These are phyloP conservation scores for Tremellales sp. DNA, from an alignment of 1,284 basidiomycete genomes.

Conservation along the genomic window DNA sequence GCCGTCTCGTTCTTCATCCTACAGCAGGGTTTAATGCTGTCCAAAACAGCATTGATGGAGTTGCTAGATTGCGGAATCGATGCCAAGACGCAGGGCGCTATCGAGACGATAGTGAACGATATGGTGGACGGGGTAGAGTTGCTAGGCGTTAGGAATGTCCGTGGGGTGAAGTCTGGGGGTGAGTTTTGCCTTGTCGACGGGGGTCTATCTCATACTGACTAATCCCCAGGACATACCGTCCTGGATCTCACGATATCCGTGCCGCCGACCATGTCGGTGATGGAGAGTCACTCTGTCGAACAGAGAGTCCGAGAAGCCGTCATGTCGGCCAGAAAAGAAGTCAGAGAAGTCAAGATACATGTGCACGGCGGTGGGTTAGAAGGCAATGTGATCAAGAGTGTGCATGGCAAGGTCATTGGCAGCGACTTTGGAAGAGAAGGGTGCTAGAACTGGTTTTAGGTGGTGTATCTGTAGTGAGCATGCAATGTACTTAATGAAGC, in stretches of 20 bases:
- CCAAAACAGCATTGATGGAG: conserved; percentile 71
- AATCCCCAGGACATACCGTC: conserved; percentile 37
- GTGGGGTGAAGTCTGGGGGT: conserved; percentile 70
- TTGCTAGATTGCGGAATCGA: conserved; percentile 81
- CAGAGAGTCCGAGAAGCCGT: conserved; percentile 60
- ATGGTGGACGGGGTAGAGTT: conserved; percentile 53
- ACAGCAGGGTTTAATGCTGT: conserved; percentile 70
- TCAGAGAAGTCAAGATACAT: conserved; percentile 73
- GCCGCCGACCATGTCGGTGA: conserved; percentile 58
- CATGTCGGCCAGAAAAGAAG: conserved; percentile 62
- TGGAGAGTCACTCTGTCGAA: conserved; percentile 60
- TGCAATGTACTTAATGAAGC: too few species aligned
- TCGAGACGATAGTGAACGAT: conserved; percentile 57
- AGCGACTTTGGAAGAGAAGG: conserved; percentile 37
- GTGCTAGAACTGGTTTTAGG: too few species aligned
- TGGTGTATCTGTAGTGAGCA: too few species aligned
- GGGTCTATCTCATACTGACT: not conserved
- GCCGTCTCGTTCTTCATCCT: conserved; percentile 87
- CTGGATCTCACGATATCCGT: conserved; percentile 60
- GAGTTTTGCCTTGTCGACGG: conserved; percentile 9
- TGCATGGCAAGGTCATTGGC: conserved; percentile 26
- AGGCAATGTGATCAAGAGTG: conserved; percentile 23
- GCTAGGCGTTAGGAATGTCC: conserved; percentile 62
- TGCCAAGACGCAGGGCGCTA: conserved; percentile 54
- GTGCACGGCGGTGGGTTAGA: conserved; percentile 51